These are phyloP conservation scores for Wickerhamomyces xylosicus DNA, from an alignment of 805 yeast genomes.

Conservation along the genomic window DNA sequence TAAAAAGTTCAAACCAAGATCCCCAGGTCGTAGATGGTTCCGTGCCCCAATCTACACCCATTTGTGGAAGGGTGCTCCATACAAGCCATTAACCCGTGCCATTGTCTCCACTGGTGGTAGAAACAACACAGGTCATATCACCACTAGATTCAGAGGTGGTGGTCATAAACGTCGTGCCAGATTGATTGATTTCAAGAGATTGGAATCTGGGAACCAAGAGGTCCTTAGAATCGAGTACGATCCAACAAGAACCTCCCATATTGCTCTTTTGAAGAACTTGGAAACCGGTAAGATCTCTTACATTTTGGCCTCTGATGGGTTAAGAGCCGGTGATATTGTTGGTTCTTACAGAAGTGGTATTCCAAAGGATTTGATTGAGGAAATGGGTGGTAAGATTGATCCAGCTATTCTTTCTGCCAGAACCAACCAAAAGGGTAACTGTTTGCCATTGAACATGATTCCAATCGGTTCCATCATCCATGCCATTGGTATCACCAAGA, in stretches of 20 bases:
- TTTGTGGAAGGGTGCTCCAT: conserved; percentile 78
- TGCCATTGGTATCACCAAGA: conserved; percentile 67
- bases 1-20: conserved; percentile 68
- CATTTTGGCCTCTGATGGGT: conserved; percentile 84
- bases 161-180: conserved; percentile 88
- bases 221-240: conserved; percentile 91
- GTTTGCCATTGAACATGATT: conserved; percentile 84
- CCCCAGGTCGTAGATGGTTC: conserved; percentile 87
- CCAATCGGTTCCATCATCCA: conserved; percentile 93
- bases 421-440: conserved; percentile 88
- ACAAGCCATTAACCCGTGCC: conserved; percentile 63
- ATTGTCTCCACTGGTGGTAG: conserved; percentile 77
- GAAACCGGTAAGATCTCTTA: conserved; percentile 58
- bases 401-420: conserved; percentile 84
- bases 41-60: conserved; percentile 81
- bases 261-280: conserved; percentile 69
- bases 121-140: conserved; percentile 78
- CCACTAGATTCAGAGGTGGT: conserved; percentile 94
- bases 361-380: conserved; percentile 59
- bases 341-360: conserved; percentile 87
- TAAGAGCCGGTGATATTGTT: conserved; percentile 85
- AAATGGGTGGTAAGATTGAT: conserved; percentile 88
- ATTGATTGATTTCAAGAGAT: conserved; percentile 66
- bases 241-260: conserved; percentile 89
- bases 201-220: conserved; percentile 57